phyloP scores from a whole-genome alignment of 108 stramenopile species.

The Schizochytrium sp. region DNA sequence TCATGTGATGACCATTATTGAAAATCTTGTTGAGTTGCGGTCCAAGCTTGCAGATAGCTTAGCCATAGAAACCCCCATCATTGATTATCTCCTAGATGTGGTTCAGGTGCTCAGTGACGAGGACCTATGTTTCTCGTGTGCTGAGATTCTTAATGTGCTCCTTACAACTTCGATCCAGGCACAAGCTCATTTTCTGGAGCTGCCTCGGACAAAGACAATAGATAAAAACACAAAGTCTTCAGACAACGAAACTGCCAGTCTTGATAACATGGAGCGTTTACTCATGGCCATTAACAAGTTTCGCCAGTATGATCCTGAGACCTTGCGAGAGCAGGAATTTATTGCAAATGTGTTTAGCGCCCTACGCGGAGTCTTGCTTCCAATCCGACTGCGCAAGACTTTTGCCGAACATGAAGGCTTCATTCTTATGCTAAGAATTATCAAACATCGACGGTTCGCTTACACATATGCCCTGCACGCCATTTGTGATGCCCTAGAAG shows the following conservation, averaged over 20 bases:
- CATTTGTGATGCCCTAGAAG: not conserved
- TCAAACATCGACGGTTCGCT: not conserved
- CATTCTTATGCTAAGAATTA: not conserved
- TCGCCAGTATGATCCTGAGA: not conserved
- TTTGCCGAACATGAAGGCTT: not conserved
- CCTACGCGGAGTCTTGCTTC: not conserved
- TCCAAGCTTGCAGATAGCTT: not conserved
- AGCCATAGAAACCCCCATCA: not conserved
- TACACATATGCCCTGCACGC: constrained; percentile 48
- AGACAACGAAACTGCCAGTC: not conserved
- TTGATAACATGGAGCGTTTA: constrained; percentile 28
- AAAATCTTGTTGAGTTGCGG: constrained; percentile 12
- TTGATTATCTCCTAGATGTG: constrained; percentile 10
- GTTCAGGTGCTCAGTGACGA: not conserved
- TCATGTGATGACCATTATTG: constrained; percentile 8
- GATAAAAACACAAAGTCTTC: not conserved
- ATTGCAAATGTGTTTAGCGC: constrained; percentile 42
- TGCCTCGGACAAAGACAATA: not conserved
- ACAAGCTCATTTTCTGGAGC: not conserved
- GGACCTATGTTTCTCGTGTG: not conserved
- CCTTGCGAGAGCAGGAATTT: constrained; percentile 5
- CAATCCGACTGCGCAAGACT: not conserved
- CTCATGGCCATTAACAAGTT: constrained; percentile 9
- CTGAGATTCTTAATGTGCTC: constrained; percentile 13
- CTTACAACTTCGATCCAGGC: constrained; percentile 15